Base-by-base conservation (phyloP, 148 eudicot genomes). In the Nyssa sinensis region DNA sequence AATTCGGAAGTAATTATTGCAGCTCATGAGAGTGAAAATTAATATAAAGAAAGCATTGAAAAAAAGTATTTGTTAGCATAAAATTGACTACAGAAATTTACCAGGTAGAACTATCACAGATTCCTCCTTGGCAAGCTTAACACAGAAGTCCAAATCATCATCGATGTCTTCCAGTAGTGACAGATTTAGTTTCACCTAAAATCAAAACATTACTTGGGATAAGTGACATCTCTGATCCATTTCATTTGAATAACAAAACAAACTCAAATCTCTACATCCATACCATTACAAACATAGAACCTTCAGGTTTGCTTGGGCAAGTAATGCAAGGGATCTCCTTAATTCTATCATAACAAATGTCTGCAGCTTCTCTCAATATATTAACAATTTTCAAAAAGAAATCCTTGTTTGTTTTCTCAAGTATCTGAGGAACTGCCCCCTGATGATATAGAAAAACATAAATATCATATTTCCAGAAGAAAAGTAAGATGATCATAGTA, bases 211-310 rank as follows among this genome's bases (percentile, higher is more conserved):
- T 33, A 37, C 8, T 33, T n/a, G 65, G 25, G 28, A 37, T 59
- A 25, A 59, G 9, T 34, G 28, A 25, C 34, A 58, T 17, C 28
- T 35, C 12, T 5, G 62, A 53, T 14, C 29, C 62, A n/a, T 17
- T 55, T 70, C 25, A n/a, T 55, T 55, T 55, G 17, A 32, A 59
- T 19, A 33, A 60, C 51, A 37, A 49, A 35, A 27, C 11, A 14
- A 65, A 3, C 23, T 41, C 9, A 25, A 63, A 11, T 25, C 33
- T 28, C 30, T 31, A 25, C 21, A 44, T 74, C 65, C 57, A 62
- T 76, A 86, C 89, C 86, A 86, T 86, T 3, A 72, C 61, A 76
- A 81, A 80, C 89, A 86, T 86, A 23, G 88, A 77, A 66, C 88
- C 88, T 78, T 86, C 82, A 25, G 88, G 84, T 78, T 86, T 86